These are phyloP conservation scores for Aspergillus sp. DNA, from an alignment of 2,329 filamentous ascomycete species.

Conservation along the genomic window DNA sequence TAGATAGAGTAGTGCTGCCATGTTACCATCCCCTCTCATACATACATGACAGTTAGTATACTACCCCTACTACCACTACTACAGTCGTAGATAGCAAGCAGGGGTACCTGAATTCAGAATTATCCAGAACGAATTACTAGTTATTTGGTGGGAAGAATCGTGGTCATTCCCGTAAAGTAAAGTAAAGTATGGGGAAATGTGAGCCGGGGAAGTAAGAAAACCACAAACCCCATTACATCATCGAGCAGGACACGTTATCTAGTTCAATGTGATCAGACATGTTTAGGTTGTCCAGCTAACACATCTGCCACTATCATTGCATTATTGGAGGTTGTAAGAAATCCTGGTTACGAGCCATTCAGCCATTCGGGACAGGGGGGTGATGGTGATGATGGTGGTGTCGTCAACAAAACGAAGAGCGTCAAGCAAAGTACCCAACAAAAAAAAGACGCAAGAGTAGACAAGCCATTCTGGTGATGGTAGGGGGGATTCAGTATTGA, in stretches of 20 bases:
- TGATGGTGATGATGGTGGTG: not conserved
- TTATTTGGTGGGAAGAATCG: not conserved
- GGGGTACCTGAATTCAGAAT: not conserved
- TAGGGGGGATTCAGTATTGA: constrained; percentile 23
- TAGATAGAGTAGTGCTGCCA: not conserved
- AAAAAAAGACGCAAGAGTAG: constrained; percentile 11
- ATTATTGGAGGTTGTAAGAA: not conserved
- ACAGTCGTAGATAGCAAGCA: not conserved
- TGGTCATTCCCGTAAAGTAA: not conserved
- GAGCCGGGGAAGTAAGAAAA: not conserved
- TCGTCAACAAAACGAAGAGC: constrained; percentile 8
- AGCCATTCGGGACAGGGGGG: not conserved
- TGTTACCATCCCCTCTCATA: not conserved
- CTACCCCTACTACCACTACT: not conserved
- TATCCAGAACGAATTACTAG: no score
- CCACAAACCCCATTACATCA: constrained; percentile 6
- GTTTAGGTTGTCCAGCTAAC: not conserved
- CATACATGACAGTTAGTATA: not conserved
- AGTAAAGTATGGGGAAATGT: not conserved
- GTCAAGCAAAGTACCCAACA: constrained; percentile 18
- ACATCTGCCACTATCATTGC: not conserved
- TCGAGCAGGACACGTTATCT: constrained; percentile 1
- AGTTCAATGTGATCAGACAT: not conserved
- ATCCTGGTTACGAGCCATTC: not conserved
- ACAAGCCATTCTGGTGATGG: not conserved